These are phyloP conservation scores for Leucosporidium creatinivorum DNA, from an alignment of 768 basidiomycete genomes.

Conservation along the genomic window DNA sequence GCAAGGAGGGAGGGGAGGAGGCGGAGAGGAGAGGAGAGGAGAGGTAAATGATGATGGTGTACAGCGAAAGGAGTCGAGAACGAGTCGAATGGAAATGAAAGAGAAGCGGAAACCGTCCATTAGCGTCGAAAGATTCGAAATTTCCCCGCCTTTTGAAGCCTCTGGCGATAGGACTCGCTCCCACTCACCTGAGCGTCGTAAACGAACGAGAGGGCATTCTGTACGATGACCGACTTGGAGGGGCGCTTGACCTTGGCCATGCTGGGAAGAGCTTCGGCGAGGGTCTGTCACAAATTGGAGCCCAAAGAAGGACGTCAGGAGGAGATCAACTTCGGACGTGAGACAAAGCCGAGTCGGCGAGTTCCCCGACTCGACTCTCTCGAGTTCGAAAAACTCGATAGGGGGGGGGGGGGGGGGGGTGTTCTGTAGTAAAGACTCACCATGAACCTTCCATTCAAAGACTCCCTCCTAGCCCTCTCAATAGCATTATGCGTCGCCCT, in stretches of 20 bases:
- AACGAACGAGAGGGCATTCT: constrained; percentile 84
- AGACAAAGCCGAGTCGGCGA: not conserved
- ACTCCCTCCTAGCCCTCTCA: constrained; percentile 86
- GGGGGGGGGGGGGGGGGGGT: constrained; percentile 27
- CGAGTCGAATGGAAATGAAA: no score
- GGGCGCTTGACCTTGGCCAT: constrained; percentile 85
- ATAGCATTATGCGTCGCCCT: constrained; percentile 95
- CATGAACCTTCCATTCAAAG: constrained; percentile 83
- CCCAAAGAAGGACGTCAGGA: not conserved
- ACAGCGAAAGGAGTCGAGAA: no score
- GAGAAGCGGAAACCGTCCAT: no score
- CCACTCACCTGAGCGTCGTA: constrained; percentile 37
- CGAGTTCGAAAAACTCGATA: constrained; percentile 16
- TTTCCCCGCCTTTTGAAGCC: no score
- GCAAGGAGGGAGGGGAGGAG: no score
- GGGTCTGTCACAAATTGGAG: constrained; percentile 52
- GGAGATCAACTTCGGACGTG: not conserved
- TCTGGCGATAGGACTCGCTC: not conserved
- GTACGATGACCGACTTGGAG: constrained; percentile 93
- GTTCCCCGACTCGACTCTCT: not conserved
- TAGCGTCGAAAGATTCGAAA: no score
- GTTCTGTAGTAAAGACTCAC: constrained; percentile 40
- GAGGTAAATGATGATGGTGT: no score
- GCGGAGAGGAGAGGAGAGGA: no score
- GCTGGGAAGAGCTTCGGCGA: constrained; percentile 83